phyloP scores from a whole-genome alignment of 2,329 filamentous ascomycete species.

The Dothideomycetidae sp. region DNA sequence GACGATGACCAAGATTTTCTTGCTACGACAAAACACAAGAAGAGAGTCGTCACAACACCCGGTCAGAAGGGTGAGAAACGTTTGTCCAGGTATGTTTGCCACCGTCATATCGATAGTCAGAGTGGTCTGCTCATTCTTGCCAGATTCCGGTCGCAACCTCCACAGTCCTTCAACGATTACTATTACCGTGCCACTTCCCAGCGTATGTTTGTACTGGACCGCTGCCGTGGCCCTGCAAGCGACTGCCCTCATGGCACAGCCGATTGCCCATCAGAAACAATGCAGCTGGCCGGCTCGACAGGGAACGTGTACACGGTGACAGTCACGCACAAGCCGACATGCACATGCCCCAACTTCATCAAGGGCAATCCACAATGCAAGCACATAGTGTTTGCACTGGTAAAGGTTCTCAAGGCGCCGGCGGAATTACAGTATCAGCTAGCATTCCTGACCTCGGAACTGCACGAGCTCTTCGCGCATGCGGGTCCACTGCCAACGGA shows the following conservation, averaged over 20 bases:
- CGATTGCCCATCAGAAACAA: conserved; percentile 35
- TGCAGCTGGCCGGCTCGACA: conserved; percentile 46
- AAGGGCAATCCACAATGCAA: conserved; percentile 45
- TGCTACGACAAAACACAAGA: no score
- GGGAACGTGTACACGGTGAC: conserved; percentile 48
- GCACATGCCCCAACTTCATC: conserved; percentile 18
- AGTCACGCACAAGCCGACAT: conserved; percentile 36
- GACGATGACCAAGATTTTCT: no score
- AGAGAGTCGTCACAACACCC: no score
- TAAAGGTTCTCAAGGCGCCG: conserved; percentile 43
- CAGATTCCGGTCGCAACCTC: conserved; percentile 15
- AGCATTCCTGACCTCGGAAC: conserved; percentile 44
- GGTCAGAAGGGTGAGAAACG: no score
- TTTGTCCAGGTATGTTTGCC: conserved; percentile 1
- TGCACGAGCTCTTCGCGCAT: conserved; percentile 41
- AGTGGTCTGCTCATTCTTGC: no score
- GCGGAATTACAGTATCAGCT: conserved; percentile 44
- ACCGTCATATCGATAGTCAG: no score
- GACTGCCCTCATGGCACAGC: conserved; percentile 26
- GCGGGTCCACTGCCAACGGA: conserved; percentile 37
- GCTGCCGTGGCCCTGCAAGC: conserved; percentile 21
- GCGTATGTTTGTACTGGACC: conserved; percentile 20
- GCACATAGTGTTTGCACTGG: conserved; percentile 47
- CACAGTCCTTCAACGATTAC: conserved; percentile 15
- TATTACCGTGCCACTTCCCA: conserved; percentile 19